A percentile compares a stretch with the other conserved stretches of the same genome.
Conservation (phyloP, 768 basidiomycete genomes). For the Psilocybe subaeruginosa region DNA sequence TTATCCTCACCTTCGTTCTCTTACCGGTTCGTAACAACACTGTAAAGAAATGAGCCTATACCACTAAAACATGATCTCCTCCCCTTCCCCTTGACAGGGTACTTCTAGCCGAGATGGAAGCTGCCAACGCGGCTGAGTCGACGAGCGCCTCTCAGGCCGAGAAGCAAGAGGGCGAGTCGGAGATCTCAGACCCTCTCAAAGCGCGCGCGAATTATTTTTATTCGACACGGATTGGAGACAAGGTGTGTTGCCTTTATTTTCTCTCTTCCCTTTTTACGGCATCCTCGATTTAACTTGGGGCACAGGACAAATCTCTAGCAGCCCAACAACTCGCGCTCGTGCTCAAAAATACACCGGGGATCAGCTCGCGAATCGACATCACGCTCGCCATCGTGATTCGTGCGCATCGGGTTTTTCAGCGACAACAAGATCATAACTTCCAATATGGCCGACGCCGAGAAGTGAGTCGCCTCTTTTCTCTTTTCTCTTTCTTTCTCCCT, state of each 20-base stretch:
- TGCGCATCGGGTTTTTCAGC: conserved; percentile 83
- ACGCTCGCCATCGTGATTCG: conserved; percentile 72
- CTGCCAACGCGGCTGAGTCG: conserved; percentile 75
- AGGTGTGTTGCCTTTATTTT: conserved; percentile 28
- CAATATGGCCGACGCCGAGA: conserved; percentile 79
- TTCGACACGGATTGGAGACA: conserved; percentile 83
- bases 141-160: conserved; percentile 82
- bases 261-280: background rate
- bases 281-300: background rate
- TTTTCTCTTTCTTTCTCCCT: no score
- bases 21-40: no score
- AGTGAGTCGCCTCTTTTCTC: conserved; percentile 48
- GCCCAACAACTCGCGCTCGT: conserved; percentile 85
- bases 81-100: conserved; percentile 52
- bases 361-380: conserved; percentile 93
- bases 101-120: conserved; percentile 62
- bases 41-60: conserved; percentile 86
- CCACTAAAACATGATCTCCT: conserved; percentile 60
- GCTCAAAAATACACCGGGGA: conserved; percentile 85
- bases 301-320: conserved; percentile 75
- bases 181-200: conserved; percentile 89
- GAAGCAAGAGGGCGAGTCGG: conserved; percentile 91
- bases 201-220: conserved; percentile 79
- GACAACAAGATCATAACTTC: conserved; percentile 73
- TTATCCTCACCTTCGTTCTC: no score